These are phyloP conservation scores for Cardamine resedifolia DNA, from an alignment of 345 rosid genomes.

Conservation along the genomic window DNA sequence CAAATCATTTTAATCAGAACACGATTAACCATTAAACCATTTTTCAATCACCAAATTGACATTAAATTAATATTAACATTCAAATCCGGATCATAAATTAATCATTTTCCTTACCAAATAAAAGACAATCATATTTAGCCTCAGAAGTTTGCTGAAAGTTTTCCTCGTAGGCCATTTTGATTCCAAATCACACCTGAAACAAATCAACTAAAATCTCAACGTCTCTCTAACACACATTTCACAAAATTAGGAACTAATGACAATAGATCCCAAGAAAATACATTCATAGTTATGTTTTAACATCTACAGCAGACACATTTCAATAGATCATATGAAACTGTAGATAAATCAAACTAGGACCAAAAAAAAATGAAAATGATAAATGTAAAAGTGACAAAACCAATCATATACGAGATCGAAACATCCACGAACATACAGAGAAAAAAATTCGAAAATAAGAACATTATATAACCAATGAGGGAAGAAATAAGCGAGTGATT, in stretches of 20 bases:
- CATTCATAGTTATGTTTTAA: not conserved
- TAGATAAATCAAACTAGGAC: not conserved
- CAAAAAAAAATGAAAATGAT: not conserved
- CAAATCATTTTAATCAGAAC: not conserved
- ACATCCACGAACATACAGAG: not conserved
- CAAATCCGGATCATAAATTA: not conserved
- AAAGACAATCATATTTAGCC: constrained; percentile 52
- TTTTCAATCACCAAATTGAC: constrained; percentile 8
- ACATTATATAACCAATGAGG: not conserved
- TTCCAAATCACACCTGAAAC: constrained; percentile 25
- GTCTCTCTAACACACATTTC: not conserved
- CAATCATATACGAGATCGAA: not conserved
- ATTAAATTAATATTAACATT: not conserved
- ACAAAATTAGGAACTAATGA: not conserved
- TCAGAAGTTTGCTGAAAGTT: constrained; percentile 26
- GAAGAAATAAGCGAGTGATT: not conserved
- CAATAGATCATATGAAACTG: not conserved
- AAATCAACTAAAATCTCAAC: constrained; percentile 10
- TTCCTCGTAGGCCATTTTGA: constrained; percentile 45
- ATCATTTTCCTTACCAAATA: constrained; percentile 45
- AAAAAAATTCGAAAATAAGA: not conserved
- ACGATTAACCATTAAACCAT: not conserved
- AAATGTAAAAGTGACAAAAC: not conserved
- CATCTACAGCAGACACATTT: not conserved
- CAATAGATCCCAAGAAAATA: not conserved